Base-by-base conservation (phyloP, 1,284 basidiomycete species). In the Heterobasidion irregulare region DNA sequence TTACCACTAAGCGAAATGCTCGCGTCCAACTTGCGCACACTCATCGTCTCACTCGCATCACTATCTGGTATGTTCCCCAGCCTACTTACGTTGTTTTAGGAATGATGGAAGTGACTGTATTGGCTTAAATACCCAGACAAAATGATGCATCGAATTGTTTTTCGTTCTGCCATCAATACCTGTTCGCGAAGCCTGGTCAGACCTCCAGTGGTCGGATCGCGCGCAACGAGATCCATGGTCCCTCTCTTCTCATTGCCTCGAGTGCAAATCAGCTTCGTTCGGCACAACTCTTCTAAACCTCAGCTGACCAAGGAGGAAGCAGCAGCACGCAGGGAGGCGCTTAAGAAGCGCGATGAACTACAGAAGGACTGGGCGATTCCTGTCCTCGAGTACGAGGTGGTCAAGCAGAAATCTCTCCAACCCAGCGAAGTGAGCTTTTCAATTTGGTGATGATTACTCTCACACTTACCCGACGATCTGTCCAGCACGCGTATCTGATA, bases 331-430 rank as follows among this genome's bases (percentile, higher is more conserved):
- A 79, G 75, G 61, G 70, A 69, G 18, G 66, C 67, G 2, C 67
- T 72, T 8, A 71, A 82, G 54, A 67, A 64, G 35, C 69, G 70
- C 38, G 73, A 83, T 60, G 71, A 78, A 38, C 58, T 83, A 45
- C 79, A 80, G 62, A 72, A 76, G 56, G 87, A 90, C 60, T 91
- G 89, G 89, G 78, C 78, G 61, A 77, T 81, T 18, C 82, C 79
- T 38, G 73, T 83, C 34, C 72, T 98, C 53, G 77, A 78, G 0
- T 98, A 97, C 67, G 84, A 89, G 36, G 84, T 94, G 61, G 74
- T 99, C 51, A 92, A 97, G 71, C 84, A 87, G 1, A 82, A 83
- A 62, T 93, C 93, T 0, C 70, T 84, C 64, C 85, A 83, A 63
- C 96, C 96, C 0, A 85, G 76, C 33, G 81, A 85, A 38, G 94